Base-by-base conservation (phyloP, 2,329 filamentous ascomycete genomes). In the Cladosporium austrohemisphaericum region DNA sequence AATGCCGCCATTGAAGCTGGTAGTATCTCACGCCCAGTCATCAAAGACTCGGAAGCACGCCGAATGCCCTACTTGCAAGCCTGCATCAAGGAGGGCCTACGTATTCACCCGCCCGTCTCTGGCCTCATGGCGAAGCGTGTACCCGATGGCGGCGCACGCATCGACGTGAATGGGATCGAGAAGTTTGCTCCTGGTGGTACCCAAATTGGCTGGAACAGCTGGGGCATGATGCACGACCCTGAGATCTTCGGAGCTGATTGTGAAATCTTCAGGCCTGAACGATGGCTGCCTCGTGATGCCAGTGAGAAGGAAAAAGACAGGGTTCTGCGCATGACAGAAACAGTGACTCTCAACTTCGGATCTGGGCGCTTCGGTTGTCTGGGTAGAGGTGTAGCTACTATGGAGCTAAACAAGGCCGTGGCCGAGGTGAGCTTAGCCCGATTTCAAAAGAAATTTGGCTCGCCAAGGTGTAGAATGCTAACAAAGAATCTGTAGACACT, bases 31-130 rank as follows among this genome's bases (percentile, higher is more conserved):
- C 56, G 62, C 18, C 65, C 78, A 0, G 67, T 76, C 26, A 76
- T 81, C 55, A 70, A 74, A 23, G 76, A 81, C 53, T 52, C 63
- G 8, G 64, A 72, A 56, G 70, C 69, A 4, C 63, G 65, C 18
- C 55, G 61, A 8, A 58, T 76, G 1, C 71, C 72, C 0, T 76
- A 76, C 52, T 58, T 76, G 3, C 63, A 68, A 49, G 73, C 73
- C 3, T 71, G 73, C 29, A 68, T 76, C 45, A 73, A 73, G 25
- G 74, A 76, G 57, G 72, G 65, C 5, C 57, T 76, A 32, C 64
- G 74, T 13, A 64, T 76, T 25, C 72, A 73, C 44, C 73, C 73
- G 3, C 66, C 67, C 6, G 65, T 68, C n/a, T 67, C 66, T 1
- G 66, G 67, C 11, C 52, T 68, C 1, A 53, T 69, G n/a, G 65